Base-by-base conservation (phyloP, 495 filamentous ascomycete species). In the Daldinia grandis region DNA sequence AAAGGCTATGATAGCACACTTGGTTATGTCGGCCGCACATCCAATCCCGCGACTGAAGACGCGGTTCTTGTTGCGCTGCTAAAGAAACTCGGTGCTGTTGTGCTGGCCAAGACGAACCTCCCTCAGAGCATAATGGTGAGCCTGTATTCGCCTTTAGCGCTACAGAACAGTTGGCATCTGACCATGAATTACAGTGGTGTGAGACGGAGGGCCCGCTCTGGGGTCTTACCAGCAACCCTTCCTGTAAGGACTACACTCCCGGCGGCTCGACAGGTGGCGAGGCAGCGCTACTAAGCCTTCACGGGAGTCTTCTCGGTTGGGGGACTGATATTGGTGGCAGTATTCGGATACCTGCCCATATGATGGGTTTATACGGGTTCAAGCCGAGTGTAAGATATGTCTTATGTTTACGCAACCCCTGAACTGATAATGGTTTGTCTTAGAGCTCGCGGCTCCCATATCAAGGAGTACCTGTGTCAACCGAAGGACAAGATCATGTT, bases 201-300 rank as follows among this genome's bases (percentile, higher is more conserved):
- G 93, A 95, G 73, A 91, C 89, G 2, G 88, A 89, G 35, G 95
- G 93, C 78, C 91, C 92, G 64, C 87, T 95, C 35, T 91, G 87
- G 87, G 93, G 93, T 14, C 84, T 86, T 15, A 89, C 88, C 54
- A 86, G 81, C 19, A 95, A 94, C 76, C 92, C 93, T 2, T 87
- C 91, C 72, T 89, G 88, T 50, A 78, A 80, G 9, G 84, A 86
- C 4, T 95, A 95, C 78, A 93, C 91, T 0, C 92, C 93, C 1
- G 93, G 93, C 33, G 93, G 93, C 10, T 93, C 90, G 15, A 94
- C 91, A 2, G 93, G 93, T 27, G 93, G 93, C 56, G 93, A 96
- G 72, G 84, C 82, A 17, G 93, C 93, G 0, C 80, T 96, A 3
- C 81, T 96, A 10, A 91, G 90, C 2, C 86, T 90, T 58, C 91